Percentiles rank a stretch among this genome's conserved stretches.
These are phyloP conservation scores for Giardia duodenalis DNA, from an alignment of 208 protist species.

Conservation along the genomic window DNA sequence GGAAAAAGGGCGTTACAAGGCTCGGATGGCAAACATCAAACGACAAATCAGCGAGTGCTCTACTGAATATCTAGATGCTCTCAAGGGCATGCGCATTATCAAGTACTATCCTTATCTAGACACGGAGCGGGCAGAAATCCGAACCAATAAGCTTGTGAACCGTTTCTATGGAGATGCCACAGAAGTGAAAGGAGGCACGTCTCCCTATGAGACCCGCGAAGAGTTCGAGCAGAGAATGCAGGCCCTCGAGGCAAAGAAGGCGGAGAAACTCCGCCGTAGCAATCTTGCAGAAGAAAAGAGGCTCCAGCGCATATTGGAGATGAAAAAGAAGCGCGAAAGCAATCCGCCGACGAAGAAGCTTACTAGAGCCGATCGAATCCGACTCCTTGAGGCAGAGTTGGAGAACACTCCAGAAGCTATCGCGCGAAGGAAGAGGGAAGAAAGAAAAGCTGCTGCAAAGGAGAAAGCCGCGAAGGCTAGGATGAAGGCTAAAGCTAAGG, in stretches of 20 bases:
- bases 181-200: neutral
- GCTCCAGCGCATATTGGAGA: neutral
- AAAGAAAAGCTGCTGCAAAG: too few species aligned
- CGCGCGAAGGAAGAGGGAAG: too few species aligned
- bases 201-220: neutral
- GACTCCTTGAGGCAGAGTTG: neutral
- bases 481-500: too few species aligned
- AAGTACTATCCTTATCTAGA: neutral
- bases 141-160: neutral
- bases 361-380: neutral
- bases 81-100: neutral
- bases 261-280: neutral
- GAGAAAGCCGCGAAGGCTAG: too few species aligned
- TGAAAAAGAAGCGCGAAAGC: neutral
- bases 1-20: neutral
- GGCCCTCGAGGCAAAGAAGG: neutral
- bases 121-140: neutral
- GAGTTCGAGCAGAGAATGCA: neutral
- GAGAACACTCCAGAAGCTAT: too few species aligned
- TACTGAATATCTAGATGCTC: neutral
- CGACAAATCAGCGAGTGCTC: neutral
- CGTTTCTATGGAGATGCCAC: neutral
- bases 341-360: neutral
- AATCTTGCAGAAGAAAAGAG: neutral
- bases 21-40: neutral